Base-by-base conservation (phyloP, 768 basidiomycete species). In the Suillus weaverae region DNA sequence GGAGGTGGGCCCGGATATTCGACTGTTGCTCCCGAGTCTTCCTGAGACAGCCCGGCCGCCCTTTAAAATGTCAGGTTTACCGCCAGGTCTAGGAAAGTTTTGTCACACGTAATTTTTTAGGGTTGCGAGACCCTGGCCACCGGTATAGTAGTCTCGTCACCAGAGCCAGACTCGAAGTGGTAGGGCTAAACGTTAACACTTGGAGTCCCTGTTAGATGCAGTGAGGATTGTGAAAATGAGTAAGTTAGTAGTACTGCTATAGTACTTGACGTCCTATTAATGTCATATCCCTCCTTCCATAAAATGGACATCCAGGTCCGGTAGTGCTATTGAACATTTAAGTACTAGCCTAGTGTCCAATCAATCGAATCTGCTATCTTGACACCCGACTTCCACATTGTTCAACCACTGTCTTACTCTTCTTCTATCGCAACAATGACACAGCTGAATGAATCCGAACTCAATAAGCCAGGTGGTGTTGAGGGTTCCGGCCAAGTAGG, bases 401-500 rank as follows among this genome's bases (percentile, higher is more conserved):
- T 26, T 14, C 22, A 26, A 39, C 16, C 56, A 30, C 56, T 57
- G 14, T n/a, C 13, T 26, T n/a, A 32, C 4, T 33, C n/a, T 36
- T 32, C 38, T n/a, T 41, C 57, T 11, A 43, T 57, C 10, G 18
- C 38, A 39, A 30, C 38, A 26, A 59, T 59, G 57, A 8, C 20
- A 32, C 38, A 41, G 26, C 9, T 59, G 18, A 20, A 59, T 11
- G 39, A 59, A 59, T 59, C 18, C 20, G 57, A 59, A 30, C 57
- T 59, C 57, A 41, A 30, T 30, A 59, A 59, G 38, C 57, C 57
- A 41, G 57, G 57, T 59, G 57, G 57, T 13, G 5, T 59, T 3
- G 57, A 59, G 20, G 57, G 57, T 43, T 18, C 18, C 18, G 6
- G 39, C 39, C 16, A 41, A 59, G 26, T 20, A 59, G 57, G 57